Evolutionary conservation across 169 alveolate genomes (phyloP).

Genomic region (Cryptosporidium andersoni): DNA sequence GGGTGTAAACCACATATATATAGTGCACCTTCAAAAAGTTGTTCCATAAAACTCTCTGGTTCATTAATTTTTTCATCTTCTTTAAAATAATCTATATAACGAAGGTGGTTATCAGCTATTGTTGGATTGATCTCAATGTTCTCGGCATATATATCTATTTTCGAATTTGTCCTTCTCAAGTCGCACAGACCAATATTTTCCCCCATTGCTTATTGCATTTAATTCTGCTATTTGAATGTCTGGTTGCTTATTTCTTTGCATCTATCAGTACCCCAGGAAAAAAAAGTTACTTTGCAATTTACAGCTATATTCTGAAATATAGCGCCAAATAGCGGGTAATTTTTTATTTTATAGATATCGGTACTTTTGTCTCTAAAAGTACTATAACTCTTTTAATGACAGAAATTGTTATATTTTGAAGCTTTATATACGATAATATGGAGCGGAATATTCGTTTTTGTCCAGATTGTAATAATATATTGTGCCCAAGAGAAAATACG

Average conservation of each 20-base stretch:
- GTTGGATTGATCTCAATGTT: constrained; percentile 54
- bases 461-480: constrained; percentile 77
- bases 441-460: constrained; percentile 76
- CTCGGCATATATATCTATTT: constrained; percentile 3
- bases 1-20: constrained; percentile 67
- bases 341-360: background rate
- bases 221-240: background rate
- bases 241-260: no score
- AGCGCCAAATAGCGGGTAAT: background rate
- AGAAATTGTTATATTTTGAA: background rate
- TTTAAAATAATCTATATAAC: constrained; percentile 20
- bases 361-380: background rate
- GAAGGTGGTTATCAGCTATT: constrained; percentile 51
- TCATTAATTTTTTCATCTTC: background rate
- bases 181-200: background rate
- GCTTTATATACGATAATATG: constrained; percentile 3
- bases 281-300: no score
- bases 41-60: background rate
- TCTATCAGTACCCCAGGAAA: no score
- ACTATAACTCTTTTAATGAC: background rate
- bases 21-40: constrained; percentile 64
- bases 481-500: constrained; percentile 74
- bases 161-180: background rate
- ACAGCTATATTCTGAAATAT: background rate
- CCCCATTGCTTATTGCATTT: background rate